These are phyloP conservation scores for Saraca asoca DNA, from an alignment of 331 rosid species.

Conservation along the genomic window DNA sequence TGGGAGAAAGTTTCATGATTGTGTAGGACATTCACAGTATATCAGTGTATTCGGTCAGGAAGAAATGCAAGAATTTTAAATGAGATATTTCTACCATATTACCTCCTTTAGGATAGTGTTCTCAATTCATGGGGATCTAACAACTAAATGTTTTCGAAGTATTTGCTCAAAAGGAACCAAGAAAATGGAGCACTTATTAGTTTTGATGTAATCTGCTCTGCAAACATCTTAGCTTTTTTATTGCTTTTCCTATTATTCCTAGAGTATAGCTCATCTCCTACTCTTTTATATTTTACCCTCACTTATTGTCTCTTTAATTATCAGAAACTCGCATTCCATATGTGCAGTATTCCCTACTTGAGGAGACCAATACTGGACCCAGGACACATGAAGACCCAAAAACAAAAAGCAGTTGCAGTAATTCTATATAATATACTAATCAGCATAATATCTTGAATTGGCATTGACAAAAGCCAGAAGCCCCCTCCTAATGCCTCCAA, in stretches of 20 bases:
- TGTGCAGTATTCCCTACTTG: conserved; percentile 24
- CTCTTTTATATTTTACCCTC: conserved; percentile 20
- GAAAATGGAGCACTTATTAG: background rate
- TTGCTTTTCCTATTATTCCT: conserved; percentile 6
- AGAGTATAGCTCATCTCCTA: conserved; percentile 9
- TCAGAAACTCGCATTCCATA: background rate
- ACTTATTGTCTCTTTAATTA: background rate
- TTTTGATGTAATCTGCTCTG: background rate
- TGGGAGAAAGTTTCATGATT: background rate
- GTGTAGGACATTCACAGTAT: conserved; percentile 5
- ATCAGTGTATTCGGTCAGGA: background rate
- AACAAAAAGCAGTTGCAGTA: conserved; percentile 20
- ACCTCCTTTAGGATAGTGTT: conserved; percentile 4
- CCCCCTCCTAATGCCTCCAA: conserved; percentile 48
- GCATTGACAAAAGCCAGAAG: conserved; percentile 39
- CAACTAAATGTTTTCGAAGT: background rate
- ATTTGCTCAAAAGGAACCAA: conserved; percentile 20
- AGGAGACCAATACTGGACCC: conserved; percentile 17
- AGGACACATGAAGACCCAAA: conserved; percentile 5
- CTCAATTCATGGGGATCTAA: conserved; percentile 10
- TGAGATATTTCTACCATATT: conserved; percentile 8
- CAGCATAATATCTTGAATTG: conserved; percentile 38
- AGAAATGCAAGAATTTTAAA: conserved; percentile 4
- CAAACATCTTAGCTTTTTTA: background rate
- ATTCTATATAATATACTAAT: conserved; percentile 29